Evolutionary conservation across 768 basidiomycete genomes (phyloP).

Genomic region (Agaricus subrufescens): DNA sequence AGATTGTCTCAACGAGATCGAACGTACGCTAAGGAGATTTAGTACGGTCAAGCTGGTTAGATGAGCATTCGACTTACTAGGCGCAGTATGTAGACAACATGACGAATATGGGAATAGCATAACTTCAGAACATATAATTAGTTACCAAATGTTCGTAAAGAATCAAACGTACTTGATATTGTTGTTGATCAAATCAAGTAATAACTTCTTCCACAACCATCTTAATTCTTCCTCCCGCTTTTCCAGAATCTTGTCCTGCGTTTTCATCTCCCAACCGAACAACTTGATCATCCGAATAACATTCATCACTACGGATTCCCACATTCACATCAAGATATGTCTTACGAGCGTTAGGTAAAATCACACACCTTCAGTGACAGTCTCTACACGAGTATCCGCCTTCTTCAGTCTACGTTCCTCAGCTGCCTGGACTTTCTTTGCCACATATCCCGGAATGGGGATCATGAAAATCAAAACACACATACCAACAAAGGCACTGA

Average conservation of each 20-base stretch:
- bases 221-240: constrained; percentile 62
- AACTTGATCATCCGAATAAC: constrained; percentile 72
- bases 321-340: not conserved
- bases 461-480: not conserved
- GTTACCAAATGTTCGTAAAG: not conserved
- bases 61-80: too few relatives aligned
- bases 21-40: too few relatives aligned
- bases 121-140: constrained; percentile 46
- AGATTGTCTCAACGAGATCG: too few relatives aligned
- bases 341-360: not conserved
- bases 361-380: constrained; percentile 52
- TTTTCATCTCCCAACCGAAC: constrained; percentile 64
- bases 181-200: constrained; percentile 36
- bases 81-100: too few relatives aligned
- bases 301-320: constrained; percentile 36
- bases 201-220: constrained; percentile 46
- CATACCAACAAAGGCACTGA: constrained; percentile 7
- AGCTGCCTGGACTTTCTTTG: constrained; percentile 42
- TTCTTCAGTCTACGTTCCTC: constrained; percentile 56
- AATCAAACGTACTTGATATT: constrained; percentile 37
- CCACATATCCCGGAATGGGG: constrained; percentile 20
- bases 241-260: constrained; percentile 45
- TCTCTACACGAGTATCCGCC: constrained; percentile 55
- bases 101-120: constrained; percentile 41
- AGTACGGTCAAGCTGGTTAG: too few relatives aligned